Evolutionary conservation across 805 yeast species (phyloP), one percentile per base, ranked within the genome.

Genomic region (Barnettozyma populi): DNA sequence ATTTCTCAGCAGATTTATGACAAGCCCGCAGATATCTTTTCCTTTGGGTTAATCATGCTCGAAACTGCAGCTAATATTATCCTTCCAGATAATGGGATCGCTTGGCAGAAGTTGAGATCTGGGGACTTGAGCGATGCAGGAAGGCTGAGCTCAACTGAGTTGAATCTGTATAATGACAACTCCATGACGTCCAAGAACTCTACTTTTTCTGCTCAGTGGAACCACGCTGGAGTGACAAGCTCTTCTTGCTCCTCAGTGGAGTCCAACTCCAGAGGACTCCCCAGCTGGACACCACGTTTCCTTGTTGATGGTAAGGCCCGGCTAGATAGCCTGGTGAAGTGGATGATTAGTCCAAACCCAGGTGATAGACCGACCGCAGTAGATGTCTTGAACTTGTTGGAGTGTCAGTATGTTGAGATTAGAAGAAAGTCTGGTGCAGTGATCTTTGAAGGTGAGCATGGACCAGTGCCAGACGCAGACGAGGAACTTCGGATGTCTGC

Each of bases 51-150:
- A 49, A 86, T 94, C 53, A 85, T 94, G 72, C 85, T 94, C 43
- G 99, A 94, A 64, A 85, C 89, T 57, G 98, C 99, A 2, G 96
- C 98, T 2, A 94, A 94, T 66, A 90, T 94, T 41, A 82, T 90
- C 3, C 71, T 94, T 44, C 99, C 99, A 1, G 98, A 92, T 57
- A 90, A 94, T 63, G 99, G 99, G 6, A 78, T 88, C 13, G 90
- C 95, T 27, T 94, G 99, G 99, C 95, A 95, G 56, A 90, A 90
- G 64, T 70, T 94, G 51, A 75, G 99, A 54, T 86, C 96, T 37
- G 99, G 98, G 0, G 99, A 94, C 64, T 72, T 94, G 54, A 82
- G 95, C 16, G 99, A 94, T 64, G 97, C 98, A 0, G 97, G 98
- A 1, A 79, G 82, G 56, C 71, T 90, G 50, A 81, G 89, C 40